Evolutionary conservation across 1,139 yeast species (phyloP).

Genomic region (Hyphopichia khmerensis): DNA sequence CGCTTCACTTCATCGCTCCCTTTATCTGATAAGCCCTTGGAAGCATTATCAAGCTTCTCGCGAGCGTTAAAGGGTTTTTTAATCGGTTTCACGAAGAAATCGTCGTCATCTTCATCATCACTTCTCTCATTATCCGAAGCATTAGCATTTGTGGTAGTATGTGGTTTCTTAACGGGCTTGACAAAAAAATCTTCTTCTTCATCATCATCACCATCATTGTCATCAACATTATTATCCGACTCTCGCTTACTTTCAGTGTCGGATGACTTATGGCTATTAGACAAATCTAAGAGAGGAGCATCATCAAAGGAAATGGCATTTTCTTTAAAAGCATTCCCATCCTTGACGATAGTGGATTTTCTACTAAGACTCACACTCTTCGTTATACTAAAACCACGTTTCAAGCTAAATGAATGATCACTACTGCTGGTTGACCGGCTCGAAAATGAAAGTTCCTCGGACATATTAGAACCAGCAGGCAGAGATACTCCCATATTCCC

Average conservation of each 20-base stretch:
- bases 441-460: slow-evolving; percentile 15
- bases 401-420: slow-evolving; percentile 9
- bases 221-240: not conserved
- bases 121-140: not conserved
- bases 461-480: slow-evolving; percentile 11
- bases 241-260: slow-evolving; percentile 39
- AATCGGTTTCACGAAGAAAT: slow-evolving; percentile 29
- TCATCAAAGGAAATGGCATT: slow-evolving; percentile 71
- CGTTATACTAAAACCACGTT: slow-evolving; percentile 7
- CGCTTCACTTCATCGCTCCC: not conserved
- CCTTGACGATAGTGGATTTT: slow-evolving; percentile 18
- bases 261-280: slow-evolving; percentile 26
- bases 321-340: slow-evolving; percentile 58
- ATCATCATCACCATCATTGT: too few species aligned
- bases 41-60: not conserved
- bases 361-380: slow-evolving; percentile 11
- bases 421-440: slow-evolving; percentile 16
- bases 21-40: not conserved
- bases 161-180: slow-evolving; percentile 20
- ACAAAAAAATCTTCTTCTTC: slow-evolving; percentile 32
- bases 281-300: slow-evolving; percentile 54
- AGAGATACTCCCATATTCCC: slow-evolving; percentile 2
- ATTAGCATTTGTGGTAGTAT: not conserved
- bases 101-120: slow-evolving; percentile 18
- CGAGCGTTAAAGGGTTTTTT: slow-evolving; percentile 5